These are phyloP conservation scores for Sordariomycetes sp. DNA, from an alignment of 2,329 filamentous ascomycete genomes.

Conservation along the genomic window DNA sequence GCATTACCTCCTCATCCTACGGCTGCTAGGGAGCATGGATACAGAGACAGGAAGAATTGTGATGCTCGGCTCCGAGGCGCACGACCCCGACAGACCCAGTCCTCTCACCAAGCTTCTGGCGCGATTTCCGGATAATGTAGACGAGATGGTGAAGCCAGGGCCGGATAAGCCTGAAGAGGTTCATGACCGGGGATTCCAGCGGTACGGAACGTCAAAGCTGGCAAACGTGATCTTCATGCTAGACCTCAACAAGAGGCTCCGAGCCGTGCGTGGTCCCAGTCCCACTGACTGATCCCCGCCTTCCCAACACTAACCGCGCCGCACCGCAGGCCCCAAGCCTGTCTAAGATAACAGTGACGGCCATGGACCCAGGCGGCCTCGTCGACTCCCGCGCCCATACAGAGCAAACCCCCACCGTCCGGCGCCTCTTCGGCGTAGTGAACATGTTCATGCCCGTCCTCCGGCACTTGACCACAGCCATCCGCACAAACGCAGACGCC, in stretches of 20 bases:
- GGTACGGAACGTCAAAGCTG: conserved; percentile 11
- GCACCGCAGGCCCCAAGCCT: background rate
- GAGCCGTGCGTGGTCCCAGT: background rate
- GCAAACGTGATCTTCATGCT: conserved; percentile 14
- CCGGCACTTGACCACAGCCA: background rate
- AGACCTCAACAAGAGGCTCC: conserved; percentile 9
- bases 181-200: conserved; percentile 11
- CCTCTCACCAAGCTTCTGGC: background rate
- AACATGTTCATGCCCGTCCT: background rate
- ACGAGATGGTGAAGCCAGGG: background rate
- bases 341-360: conserved; percentile 8
- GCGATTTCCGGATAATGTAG: background rate
- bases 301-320: background rate
- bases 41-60: background rate
- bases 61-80: conserved; percentile 1
- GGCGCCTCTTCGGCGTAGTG: background rate
- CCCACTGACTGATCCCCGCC: background rate
- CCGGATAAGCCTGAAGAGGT: conserved; percentile 1
- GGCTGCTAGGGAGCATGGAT: conserved; percentile 6
- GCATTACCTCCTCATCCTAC: conserved; percentile 10
- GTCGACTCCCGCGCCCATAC: conserved; percentile 10
- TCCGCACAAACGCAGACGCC: background rate
- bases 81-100: background rate
- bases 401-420: background rate
- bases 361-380: conserved; percentile 12